phyloP scores from a whole-genome alignment of 228 moss, liverwort and hornwort species.

The Sphagnum magellanicum region DNA sequence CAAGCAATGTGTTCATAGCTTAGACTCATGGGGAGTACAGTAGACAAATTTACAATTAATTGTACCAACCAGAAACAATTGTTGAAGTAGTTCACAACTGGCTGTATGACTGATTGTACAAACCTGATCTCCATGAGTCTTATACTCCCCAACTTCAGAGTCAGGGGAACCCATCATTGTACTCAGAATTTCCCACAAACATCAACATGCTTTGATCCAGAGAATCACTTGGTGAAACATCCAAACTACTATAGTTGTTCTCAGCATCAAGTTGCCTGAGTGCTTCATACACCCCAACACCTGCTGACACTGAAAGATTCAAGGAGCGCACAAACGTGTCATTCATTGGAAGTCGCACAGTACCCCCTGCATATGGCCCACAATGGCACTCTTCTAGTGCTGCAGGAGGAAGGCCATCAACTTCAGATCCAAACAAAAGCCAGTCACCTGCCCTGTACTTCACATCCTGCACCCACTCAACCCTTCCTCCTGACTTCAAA shows the following conservation, averaged over 20 bases:
- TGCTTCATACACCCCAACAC: constrained; percentile 94
- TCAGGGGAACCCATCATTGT: constrained; percentile 50
- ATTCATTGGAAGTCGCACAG: constrained; percentile 85
- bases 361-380: constrained; percentile 68
- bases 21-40: too few relatives aligned
- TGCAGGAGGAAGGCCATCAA: constrained; percentile 73
- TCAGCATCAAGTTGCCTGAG: constrained; percentile 78
- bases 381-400: constrained; percentile 53
- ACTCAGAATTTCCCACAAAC: not conserved
- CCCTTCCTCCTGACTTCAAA: not conserved
- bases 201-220: constrained; percentile 13
- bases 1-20: too few relatives aligned
- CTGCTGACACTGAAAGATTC: constrained; percentile 90
- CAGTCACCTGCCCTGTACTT: constrained; percentile 77
- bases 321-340: constrained; percentile 93
- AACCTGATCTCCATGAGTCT: too few relatives aligned
- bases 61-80: too few relatives aligned
- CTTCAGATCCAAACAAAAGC: constrained; percentile 96
- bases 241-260: constrained; percentile 39
- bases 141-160: not conserved
- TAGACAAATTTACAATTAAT: too few relatives aligned
- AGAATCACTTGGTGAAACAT: constrained; percentile 10
- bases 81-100: too few relatives aligned
- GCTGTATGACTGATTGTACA: too few relatives aligned
- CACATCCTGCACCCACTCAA: constrained; percentile 46